Evolutionary conservation across 176 grass and related monocot species (phyloP).

Genomic region (Oryza meridionalis): DNA sequence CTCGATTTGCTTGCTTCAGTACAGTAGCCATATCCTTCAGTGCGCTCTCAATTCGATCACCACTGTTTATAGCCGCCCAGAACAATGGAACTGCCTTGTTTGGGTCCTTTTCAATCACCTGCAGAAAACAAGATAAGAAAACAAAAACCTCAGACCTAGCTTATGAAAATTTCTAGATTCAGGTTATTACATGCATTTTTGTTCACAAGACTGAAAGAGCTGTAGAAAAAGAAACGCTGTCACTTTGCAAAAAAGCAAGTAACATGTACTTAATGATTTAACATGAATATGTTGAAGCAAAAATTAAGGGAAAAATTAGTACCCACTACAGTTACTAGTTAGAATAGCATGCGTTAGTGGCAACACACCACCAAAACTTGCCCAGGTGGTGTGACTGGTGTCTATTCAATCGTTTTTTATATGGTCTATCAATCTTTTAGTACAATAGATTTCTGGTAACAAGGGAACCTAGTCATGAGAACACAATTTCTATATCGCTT

Average conservation of each 20-base stretch:
- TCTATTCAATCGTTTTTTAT: not conserved
- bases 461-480: conserved; percentile 1
- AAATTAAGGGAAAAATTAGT: not conserved
- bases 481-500: not conserved
- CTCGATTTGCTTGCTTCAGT: conserved; percentile 68
- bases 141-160: conserved; percentile 18
- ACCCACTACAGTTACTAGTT: not conserved
- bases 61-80: conserved; percentile 78
- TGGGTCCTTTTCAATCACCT: conserved; percentile 76
- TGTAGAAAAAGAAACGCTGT: conserved; percentile 10
- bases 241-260: not conserved
- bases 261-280: conserved; percentile 15
- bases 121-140: conserved; percentile 35
- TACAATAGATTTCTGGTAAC: not conserved
- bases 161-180: not conserved
- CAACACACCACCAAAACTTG: conserved; percentile 4
- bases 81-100: conserved; percentile 72
- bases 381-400: not conserved
- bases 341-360: not conserved
- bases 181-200: conserved; percentile 10
- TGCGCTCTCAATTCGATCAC: conserved; percentile 75
- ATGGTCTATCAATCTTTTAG: not conserved
- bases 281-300: conserved; percentile 1
- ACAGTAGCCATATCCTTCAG: conserved; percentile 77
- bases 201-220: conserved; percentile 23